Base-by-base conservation (phyloP, 163 green algal genomes). In the Chlorella variabilis region DNA sequence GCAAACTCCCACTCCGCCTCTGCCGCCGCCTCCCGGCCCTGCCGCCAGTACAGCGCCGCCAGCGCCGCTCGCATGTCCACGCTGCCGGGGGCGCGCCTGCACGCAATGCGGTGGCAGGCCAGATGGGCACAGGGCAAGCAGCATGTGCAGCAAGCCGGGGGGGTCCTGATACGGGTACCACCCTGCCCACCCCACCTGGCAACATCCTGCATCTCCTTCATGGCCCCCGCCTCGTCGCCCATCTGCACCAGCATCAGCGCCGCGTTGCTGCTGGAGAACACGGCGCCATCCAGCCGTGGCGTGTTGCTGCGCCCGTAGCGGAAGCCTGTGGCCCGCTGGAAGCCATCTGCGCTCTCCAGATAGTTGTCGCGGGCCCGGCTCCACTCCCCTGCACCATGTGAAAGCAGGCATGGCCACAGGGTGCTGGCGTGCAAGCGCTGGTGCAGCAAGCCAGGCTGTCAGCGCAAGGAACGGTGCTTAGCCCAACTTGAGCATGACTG, bases 51-150 rank as follows among this genome's bases (percentile, higher is more conserved):
- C 67, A 97, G 79, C 9, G 94, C 93, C 4, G 94, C 91, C 33
- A 96, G 86, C 4, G 93, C 94, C 4, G 91, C 94, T 0, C 93
- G 86, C 85, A 95, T 94, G 87, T 98, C 94, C 0, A 88, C 88
- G 29, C 75, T 90, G 45, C 93, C 93, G 0, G 93, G 93, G 1
- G 94, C 94, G 8, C 92, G 80, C 13, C 93, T 82, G 25, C 89
- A 85, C n/a, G n/a, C n/a, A n/a, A 27, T 31, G 39, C 8, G 27
- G 39, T n/a, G n/a, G 39, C 11, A 38, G 36, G 13, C 7, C 36
- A 33, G 33, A 31, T 48, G 48, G 2, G 13, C 33, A 36, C 1
- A 33, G 75, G 27, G 39, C 11, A 17, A 9, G 18, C n/a, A 25
- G 75, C 27, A 20, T 9, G 4, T 48, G 13, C 36, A 33, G 31